phyloP scores from a whole-genome alignment of 495 filamentous ascomycete genomes.

The Hamigera avellanea region DNA sequence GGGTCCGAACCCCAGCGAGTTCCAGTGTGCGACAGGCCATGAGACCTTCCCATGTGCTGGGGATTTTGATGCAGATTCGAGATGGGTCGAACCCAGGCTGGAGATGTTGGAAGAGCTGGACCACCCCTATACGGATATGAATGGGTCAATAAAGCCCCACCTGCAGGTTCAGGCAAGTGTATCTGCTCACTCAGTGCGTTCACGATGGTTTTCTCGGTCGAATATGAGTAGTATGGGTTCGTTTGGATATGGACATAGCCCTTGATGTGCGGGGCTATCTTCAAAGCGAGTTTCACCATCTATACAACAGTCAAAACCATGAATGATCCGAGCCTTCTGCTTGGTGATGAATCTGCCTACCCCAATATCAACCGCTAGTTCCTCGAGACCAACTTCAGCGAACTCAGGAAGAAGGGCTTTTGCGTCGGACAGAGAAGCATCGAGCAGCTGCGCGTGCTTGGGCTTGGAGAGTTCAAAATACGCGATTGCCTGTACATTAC shows the following conservation, averaged over 20 bases:
- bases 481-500: slow-evolving; percentile 50
- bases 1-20: slow-evolving; percentile 35
- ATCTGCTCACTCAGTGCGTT: slow-evolving; percentile 48
- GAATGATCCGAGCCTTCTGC: no score
- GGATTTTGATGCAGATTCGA: slow-evolving; percentile 52
- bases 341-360: no score
- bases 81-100: slow-evolving; percentile 33
- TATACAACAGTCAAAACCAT: no score
- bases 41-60: slow-evolving; percentile 52
- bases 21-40: slow-evolving; percentile 49
- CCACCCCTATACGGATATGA: slow-evolving; percentile 30
- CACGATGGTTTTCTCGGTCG: slow-evolving; percentile 37
- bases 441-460: slow-evolving; percentile 30
- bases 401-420: slow-evolving; percentile 21
- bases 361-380: slow-evolving; percentile 47
- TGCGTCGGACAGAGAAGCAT: slow-evolving; percentile 31
- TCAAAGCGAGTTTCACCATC: slow-evolving; percentile 43
- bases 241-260: slow-evolving; percentile 50
- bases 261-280: slow-evolving; percentile 38
- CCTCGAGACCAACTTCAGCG: slow-evolving; percentile 23
- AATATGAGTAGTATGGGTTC: slow-evolving; percentile 46
- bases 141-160: no score
- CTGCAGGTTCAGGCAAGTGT: no score
- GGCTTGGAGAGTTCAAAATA: slow-evolving; percentile 45
- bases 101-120: slow-evolving; percentile 35